Evolutionary conservation across 805 yeast species (phyloP), one percentile per base, ranked within the genome.

Genomic region (Cyberlindnera bimundalis): DNA sequence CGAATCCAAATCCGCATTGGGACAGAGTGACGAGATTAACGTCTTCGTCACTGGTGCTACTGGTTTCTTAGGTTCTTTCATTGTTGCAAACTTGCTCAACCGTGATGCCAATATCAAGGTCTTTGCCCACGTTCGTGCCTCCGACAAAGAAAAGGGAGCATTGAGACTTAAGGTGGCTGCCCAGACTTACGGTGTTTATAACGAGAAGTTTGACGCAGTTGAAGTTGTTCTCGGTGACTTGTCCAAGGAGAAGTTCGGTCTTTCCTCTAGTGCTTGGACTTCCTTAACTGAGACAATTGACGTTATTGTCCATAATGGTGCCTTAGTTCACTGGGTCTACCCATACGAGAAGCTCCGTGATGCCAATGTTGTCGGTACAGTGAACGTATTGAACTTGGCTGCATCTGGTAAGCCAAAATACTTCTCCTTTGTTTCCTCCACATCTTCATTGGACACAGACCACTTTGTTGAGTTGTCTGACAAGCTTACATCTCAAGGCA

Each of bases 261-360:
- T 87, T 39, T 51, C 65, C 14, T 71, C 72, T 26, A 60, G 53
- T 3, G 66, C 68, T 24, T 93, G 96, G 95, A 32, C 51, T 2
- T 35, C 55, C 7, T 72, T 93, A 44, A 66, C 78, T 9, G 62
- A 74, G 13, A 65, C 68, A 1, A 70, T 91, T 43, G 99, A 95
- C 62, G 81, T 82, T 4, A 80, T 93, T 38, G 77, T 93, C 47
- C 99, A 93, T 64, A 93, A 93, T 54, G 99, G 98, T 69, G 99
- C 99, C 14, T 71, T 90, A 47, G 99, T 93, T 28, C 99, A 93
- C 63, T 93, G 99, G 99, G 96, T 90, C 2, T 93, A 85, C 62
- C 98, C 99, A 20, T 93, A 93, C 65, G 67, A 83, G 35, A 86
- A 85, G 50, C 70, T 93, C 56, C 78, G 98, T 54, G 96, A 87